Evolutionary conservation across 176 grass and related monocot genomes (phyloP).

Genomic region (Oryza glumipatula): DNA sequence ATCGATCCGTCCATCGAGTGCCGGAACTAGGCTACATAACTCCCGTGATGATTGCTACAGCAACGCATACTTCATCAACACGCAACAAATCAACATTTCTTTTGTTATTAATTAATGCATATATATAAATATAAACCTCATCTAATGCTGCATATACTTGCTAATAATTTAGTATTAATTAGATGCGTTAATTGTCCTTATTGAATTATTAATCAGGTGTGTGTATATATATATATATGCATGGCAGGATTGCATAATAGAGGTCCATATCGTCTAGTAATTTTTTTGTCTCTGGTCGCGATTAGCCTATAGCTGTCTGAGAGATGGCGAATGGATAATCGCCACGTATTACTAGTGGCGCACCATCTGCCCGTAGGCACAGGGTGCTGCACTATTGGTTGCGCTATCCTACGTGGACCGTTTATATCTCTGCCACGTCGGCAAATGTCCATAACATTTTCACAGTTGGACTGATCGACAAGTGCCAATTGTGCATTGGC

Average conservation of each 20-base stretch:
- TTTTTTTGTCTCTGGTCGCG: background rate
- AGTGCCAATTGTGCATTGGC: too few species aligned
- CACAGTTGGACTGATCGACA: too few species aligned
- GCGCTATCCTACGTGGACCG: too few species aligned
- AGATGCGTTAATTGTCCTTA: background rate
- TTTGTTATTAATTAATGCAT: background rate
- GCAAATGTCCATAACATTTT: too few species aligned
- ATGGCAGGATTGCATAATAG: background rate
- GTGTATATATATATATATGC: background rate
- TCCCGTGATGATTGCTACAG: constrained; percentile 40
- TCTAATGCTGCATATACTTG: background rate
- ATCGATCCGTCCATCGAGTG: background rate
- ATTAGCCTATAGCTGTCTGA: background rate
- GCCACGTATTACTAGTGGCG: constrained; percentile 27
- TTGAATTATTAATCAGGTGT: background rate
- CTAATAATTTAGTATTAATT: background rate
- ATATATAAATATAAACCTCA: background rate
- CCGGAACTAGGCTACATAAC: background rate
- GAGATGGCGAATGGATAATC: background rate
- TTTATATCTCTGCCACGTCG: too few species aligned
- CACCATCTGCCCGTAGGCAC: background rate
- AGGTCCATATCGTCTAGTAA: background rate
- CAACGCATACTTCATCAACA: background rate
- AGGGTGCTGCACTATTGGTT: background rate
- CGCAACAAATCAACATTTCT: background rate